Conservation (phyloP, 176 grass and related monocot species). For the Aegilops longissima region DNA sequence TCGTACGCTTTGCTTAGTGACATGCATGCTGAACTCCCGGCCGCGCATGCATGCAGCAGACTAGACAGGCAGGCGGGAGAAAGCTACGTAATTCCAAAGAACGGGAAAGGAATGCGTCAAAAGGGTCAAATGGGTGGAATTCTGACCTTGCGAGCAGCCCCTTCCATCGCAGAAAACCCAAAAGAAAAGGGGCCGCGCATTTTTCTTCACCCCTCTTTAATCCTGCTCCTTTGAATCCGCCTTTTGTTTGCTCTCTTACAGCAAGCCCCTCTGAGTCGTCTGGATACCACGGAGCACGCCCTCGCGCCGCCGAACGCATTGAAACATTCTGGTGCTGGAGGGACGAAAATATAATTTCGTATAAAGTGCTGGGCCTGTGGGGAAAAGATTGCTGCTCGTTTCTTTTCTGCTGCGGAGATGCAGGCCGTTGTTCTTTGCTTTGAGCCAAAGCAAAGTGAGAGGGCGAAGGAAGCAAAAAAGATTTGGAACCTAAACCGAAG, state of each 20-base stretch:
- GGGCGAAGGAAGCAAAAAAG: not conserved
- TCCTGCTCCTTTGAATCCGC: constrained; percentile 26
- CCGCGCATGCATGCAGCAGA: not conserved
- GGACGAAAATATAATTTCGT: rapidly evolving
- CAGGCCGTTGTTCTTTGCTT: constrained; percentile 61
- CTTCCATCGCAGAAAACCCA: constrained; percentile 48
- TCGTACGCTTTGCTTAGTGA: constrained; percentile 33
- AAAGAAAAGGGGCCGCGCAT: constrained; percentile 12
- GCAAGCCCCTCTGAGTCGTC: not conserved
- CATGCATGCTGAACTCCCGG: not conserved
- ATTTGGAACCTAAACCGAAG: not conserved
- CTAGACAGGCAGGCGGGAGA: not conserved
- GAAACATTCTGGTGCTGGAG: not conserved
- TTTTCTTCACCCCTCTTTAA: constrained; percentile 29
- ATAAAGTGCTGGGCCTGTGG: rapidly evolving
- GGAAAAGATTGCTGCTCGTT: not conserved
- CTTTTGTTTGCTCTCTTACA: not conserved
- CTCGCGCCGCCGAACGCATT: rapidly evolving
- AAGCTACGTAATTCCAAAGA: constrained; percentile 10
- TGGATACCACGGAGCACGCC: not conserved
- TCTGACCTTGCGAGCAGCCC: constrained; percentile 56
- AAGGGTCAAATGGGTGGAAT: constrained; percentile 71
- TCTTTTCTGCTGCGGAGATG: not conserved
- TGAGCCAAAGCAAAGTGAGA: constrained; percentile 56
- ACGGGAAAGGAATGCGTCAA: constrained; percentile 33